These are phyloP conservation scores for Jatropha multifida DNA, from an alignment of 441 rosid genomes.

Conservation along the genomic window DNA sequence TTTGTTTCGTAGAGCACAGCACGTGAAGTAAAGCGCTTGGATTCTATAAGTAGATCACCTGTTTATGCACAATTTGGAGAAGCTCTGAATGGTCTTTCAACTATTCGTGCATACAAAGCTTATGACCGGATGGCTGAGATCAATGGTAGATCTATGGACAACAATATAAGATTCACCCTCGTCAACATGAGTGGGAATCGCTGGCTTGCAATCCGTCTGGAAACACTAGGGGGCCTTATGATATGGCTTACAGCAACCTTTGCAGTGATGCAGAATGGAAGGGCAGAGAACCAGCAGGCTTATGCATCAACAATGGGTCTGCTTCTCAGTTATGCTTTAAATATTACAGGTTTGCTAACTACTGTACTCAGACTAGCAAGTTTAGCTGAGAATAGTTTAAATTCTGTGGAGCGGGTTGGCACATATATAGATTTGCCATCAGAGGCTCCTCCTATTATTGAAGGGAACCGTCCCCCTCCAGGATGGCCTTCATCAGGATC, in stretches of 20 bases:
- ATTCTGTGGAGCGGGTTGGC: slow-evolving; percentile 91
- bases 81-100: slow-evolving; percentile 85
- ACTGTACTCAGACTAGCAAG: slow-evolving; percentile 87
- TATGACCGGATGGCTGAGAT: slow-evolving; percentile 76
- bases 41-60: slow-evolving; percentile 82
- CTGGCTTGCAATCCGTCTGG: slow-evolving; percentile 83
- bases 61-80: slow-evolving; percentile 97
- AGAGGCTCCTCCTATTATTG: slow-evolving; percentile 66
- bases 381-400: slow-evolving; percentile 86
- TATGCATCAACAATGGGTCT: slow-evolving; percentile 97
- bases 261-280: slow-evolving; percentile 79
- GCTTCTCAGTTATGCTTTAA: slow-evolving; percentile 84
- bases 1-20: slow-evolving; percentile 67
- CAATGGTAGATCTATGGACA: slow-evolving; percentile 87
- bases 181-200: slow-evolving; percentile 74
- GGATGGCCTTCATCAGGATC: slow-evolving; percentile 89
- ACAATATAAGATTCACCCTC: slow-evolving; percentile 86
- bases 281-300: slow-evolving; percentile 58
- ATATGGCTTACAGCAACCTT: slow-evolving; percentile 91
- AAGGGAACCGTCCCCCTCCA: slow-evolving; percentile 63
- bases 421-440: slow-evolving; percentile 80
- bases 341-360: slow-evolving; percentile 72
- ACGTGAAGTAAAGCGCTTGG: slow-evolving; percentile 92
- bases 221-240: slow-evolving; percentile 89
- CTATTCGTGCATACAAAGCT: slow-evolving; percentile 92